These are phyloP conservation scores for Phylloporus gajari DNA, from an alignment of 1,284 basidiomycete genomes.

Conservation along the genomic window DNA sequence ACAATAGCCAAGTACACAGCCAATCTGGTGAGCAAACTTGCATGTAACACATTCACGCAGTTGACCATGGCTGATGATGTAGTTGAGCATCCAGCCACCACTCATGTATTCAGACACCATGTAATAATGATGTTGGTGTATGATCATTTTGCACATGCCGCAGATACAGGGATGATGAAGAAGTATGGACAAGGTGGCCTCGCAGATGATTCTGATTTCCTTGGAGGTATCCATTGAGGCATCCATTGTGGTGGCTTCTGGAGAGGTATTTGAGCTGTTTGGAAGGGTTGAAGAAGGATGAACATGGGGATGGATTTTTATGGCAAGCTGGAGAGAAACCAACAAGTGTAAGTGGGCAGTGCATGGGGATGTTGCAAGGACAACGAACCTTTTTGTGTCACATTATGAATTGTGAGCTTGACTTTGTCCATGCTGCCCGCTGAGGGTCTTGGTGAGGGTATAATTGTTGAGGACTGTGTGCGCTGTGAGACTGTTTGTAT, in stretches of 20 bases:
- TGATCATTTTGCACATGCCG: constrained; percentile 98
- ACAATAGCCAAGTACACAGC: constrained; percentile 95
- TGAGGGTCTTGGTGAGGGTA: constrained; percentile 95
- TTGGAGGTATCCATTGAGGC: constrained; percentile 93
- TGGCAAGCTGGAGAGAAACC: constrained; percentile 72
- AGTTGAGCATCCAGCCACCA: constrained; percentile 99
- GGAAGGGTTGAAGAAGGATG: constrained; percentile 61
- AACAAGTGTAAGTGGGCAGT: constrained; percentile 13
- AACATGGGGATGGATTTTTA: constrained; percentile 96
- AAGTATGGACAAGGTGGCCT: constrained; percentile 92
- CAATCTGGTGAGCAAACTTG: constrained; percentile 98
- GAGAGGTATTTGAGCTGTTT: constrained; percentile 57
- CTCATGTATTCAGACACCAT: constrained; percentile 99
- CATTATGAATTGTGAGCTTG: constrained; percentile 91
- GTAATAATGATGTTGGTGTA: constrained; percentile 97
- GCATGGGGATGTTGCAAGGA: constrained; percentile 4
- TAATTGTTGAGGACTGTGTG: constrained; percentile 90
- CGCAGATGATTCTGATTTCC: constrained; percentile 94
- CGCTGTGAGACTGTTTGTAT: constrained; percentile 51
- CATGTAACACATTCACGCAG: constrained; percentile 93
- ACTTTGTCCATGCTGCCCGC: constrained; percentile 99
- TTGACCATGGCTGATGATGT: constrained; percentile 98
- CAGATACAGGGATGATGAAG: constrained; percentile 99
- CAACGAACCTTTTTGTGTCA: constrained; percentile 90
- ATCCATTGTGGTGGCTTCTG: constrained; percentile 78